Evolutionary conservation across 352 stramenopile species (phyloP).

Genomic region (Pythium dissimile): DNA sequence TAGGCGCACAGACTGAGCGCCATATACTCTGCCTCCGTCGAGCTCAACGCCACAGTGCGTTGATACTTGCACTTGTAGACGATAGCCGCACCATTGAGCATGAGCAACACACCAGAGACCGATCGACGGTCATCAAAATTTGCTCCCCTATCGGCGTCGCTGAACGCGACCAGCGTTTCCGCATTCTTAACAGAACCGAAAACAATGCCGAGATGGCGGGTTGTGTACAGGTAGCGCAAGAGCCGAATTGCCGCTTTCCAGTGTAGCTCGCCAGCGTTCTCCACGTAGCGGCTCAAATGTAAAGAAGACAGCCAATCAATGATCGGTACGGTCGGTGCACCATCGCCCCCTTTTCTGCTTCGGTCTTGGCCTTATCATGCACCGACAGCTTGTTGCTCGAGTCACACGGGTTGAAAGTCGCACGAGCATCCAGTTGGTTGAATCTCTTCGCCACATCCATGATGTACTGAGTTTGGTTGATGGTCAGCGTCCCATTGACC

Average conservation of each 20-base stretch:
- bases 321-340: background rate
- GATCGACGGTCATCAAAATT: conserved; percentile 2
- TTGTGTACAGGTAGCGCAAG: background rate
- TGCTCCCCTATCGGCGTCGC: background rate
- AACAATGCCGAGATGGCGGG: background rate
- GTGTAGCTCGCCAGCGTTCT: conserved; percentile 7
- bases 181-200: background rate
- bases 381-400: background rate
- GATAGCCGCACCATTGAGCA: background rate
- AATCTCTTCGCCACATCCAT: background rate
- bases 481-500: background rate
- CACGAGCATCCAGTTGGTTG: background rate
- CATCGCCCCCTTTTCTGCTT: background rate
- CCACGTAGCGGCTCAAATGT: conserved; percentile 6
- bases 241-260: background rate
- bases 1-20: conserved; percentile 2
- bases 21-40: conserved; percentile 5
- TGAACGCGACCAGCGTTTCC: background rate
- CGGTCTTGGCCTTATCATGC: background rate
- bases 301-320: background rate
- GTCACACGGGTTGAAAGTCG: background rate
- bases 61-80: background rate
- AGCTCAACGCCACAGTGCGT: background rate
- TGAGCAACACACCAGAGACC: background rate
- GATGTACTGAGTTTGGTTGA: background rate